Evolutionary conservation across 176 grass and related monocot genomes (phyloP).

Genomic region (Elymus sibiricus): DNA sequence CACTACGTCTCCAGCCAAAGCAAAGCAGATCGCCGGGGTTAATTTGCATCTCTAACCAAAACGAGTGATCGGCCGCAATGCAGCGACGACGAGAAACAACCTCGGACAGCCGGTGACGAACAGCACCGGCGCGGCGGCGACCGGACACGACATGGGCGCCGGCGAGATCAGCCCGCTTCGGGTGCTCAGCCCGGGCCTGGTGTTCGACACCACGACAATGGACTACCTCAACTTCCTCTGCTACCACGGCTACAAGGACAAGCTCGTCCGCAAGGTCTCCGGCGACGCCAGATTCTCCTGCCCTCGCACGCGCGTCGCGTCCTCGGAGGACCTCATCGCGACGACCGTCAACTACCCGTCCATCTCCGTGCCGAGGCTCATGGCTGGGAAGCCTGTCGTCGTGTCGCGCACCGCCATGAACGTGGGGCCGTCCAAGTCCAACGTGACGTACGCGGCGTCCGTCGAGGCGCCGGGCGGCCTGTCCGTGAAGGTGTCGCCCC

Average conservation of each 20-base stretch:
- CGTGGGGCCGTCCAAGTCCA: slow-evolving; percentile 51
- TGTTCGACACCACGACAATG: slow-evolving; percentile 68
- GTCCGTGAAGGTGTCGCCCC: slow-evolving; percentile 57
- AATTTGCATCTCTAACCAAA: not conserved
- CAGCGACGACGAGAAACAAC: slow-evolving; percentile 69
- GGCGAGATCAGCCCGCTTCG: slow-evolving; percentile 71
- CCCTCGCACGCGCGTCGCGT: not conserved
- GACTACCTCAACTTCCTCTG: slow-evolving; percentile 79
- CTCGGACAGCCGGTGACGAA: slow-evolving; percentile 43
- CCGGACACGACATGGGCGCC: no score
- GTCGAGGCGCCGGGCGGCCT: slow-evolving; percentile 54
- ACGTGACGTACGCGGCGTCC: slow-evolving; percentile 52
- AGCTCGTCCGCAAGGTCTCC: slow-evolving; percentile 54
- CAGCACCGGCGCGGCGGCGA: no score
- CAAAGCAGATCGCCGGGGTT: not conserved
- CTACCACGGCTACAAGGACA: slow-evolving; percentile 82
- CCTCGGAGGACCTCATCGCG: slow-evolving; percentile 64
- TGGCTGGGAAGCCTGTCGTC: slow-evolving; percentile 22
- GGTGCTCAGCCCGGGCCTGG: slow-evolving; percentile 82
- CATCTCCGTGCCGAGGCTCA: slow-evolving; percentile 67
- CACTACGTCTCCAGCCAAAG: not conserved
- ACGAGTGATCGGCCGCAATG: not conserved
- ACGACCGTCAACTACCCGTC: slow-evolving; percentile 68
- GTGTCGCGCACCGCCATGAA: slow-evolving; percentile 65
- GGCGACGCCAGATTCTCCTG: slow-evolving; percentile 56